Conservation (phyloP, 768 basidiomycete species). For the Boletus reticuloceps region DNA sequence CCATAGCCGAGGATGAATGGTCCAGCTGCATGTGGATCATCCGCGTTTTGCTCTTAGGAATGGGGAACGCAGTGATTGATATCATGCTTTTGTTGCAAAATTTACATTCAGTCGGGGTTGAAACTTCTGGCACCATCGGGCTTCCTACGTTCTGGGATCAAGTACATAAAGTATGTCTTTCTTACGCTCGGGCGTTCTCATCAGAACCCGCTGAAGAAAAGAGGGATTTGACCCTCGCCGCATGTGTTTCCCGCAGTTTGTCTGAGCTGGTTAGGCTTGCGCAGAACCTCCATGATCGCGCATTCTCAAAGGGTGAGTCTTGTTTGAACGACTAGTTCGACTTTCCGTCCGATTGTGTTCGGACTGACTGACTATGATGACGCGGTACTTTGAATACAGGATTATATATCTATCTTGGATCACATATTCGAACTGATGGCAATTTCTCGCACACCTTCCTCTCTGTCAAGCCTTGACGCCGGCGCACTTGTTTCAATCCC, state of each 20-base stretch:
- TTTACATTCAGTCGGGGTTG: constrained; percentile 62
- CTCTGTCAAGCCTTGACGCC: too few relatives aligned
- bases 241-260: constrained; percentile 43
- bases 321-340: too few relatives aligned
- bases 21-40: constrained; percentile 58
- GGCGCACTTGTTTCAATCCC: neutral
- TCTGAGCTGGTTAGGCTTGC: constrained; percentile 41
- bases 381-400: too few relatives aligned
- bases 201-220: constrained; percentile 19
- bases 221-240: constrained; percentile 25
- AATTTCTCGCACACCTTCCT: too few relatives aligned
- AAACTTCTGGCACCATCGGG: constrained; percentile 49
- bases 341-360: too few relatives aligned
- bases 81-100: constrained; percentile 56
- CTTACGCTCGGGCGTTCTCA: constrained; percentile 23
- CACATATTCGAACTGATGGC: too few relatives aligned
- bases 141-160: constrained; percentile 72
- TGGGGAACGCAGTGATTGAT: too few relatives aligned
- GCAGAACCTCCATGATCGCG: constrained; percentile 33
- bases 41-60: too few relatives aligned
- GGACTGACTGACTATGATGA: too few relatives aligned
- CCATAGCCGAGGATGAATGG: constrained; percentile 35
- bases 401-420: too few relatives aligned
- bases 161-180: constrained; percentile 45
- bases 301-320: constrained; percentile 41